These are phyloP conservation scores for Blastobotrys robertii DNA, from an alignment of 805 yeast genomes.

Conservation along the genomic window DNA sequence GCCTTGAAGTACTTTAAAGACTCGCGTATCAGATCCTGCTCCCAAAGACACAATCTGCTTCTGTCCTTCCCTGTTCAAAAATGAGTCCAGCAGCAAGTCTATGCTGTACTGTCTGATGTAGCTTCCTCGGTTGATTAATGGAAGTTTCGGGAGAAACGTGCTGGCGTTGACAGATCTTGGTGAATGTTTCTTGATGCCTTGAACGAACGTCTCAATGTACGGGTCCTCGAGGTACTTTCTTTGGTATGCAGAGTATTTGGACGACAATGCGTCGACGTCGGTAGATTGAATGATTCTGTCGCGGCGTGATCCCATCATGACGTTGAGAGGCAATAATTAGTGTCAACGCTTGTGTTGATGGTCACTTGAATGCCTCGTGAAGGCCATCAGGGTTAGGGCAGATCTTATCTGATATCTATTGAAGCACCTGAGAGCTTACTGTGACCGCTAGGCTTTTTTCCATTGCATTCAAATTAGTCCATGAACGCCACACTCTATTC, in stretches of 20 bases:
- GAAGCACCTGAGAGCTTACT: too few relatives aligned
- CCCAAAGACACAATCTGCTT: conserved; percentile 59
- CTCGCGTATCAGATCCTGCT: conserved; percentile 71
- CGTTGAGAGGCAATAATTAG: too few relatives aligned
- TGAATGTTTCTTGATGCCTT: conserved; percentile 9
- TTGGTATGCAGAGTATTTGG: conserved; percentile 38
- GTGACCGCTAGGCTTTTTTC: too few relatives aligned
- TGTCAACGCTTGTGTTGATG: too few relatives aligned
- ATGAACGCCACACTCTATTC: too few relatives aligned
- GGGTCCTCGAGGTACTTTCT: conserved; percentile 39
- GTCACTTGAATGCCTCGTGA: too few relatives aligned
- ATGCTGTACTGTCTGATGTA: conserved; percentile 40
- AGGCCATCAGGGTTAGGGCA: too few relatives aligned
- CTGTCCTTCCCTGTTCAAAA: conserved; percentile 17
- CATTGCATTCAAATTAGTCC: too few relatives aligned
- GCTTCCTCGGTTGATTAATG: conserved; percentile 55
- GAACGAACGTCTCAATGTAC: conserved; percentile 21
- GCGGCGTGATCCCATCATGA: conserved; percentile 16
- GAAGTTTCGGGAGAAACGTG: conserved; percentile 34
- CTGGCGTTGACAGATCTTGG: conserved; percentile 2
- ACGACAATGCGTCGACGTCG: conserved; percentile 50
- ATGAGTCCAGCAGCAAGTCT: conserved; percentile 32
- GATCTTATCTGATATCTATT: too few relatives aligned
- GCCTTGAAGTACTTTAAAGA: conserved; percentile 37
- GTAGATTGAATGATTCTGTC: conserved; percentile 44